These are phyloP conservation scores for Picochlorum sp. DNA, from an alignment of 139 green algal species.

Conservation along the genomic window DNA sequence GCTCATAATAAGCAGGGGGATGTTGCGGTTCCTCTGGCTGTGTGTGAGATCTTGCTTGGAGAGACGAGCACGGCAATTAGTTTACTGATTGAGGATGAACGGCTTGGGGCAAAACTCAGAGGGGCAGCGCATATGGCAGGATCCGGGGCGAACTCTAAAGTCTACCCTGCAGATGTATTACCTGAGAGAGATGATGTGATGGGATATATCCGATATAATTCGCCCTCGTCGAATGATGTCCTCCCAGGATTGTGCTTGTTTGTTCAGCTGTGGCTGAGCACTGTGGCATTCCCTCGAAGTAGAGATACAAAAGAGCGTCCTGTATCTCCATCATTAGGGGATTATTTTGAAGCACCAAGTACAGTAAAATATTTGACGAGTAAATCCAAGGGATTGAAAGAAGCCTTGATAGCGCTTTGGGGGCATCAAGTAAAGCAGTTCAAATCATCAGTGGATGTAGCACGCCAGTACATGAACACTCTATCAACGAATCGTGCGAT, in stretches of 20 bases:
- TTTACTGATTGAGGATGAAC: constrained; percentile 22
- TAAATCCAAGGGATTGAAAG: background rate
- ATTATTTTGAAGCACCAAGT: constrained; percentile 45
- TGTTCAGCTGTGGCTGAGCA: constrained; percentile 23
- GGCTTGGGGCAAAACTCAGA: background rate
- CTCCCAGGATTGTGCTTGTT: constrained; percentile 50
- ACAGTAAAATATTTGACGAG: background rate
- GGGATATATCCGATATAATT: constrained; percentile 30
- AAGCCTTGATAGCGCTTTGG: background rate
- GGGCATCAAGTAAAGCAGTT: too few relatives aligned
- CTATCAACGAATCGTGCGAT: background rate
- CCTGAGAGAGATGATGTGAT: constrained; percentile 19
- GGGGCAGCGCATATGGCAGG: background rate
- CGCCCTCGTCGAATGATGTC: constrained; percentile 31
- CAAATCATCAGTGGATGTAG: too few relatives aligned
- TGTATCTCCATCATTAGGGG: constrained; percentile 19
- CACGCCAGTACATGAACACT: background rate
- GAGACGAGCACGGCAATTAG: constrained; percentile 16
- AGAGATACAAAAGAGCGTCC: constrained; percentile 23
- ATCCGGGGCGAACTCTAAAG: background rate
- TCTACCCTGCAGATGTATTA: background rate
- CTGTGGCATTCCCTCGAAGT: constrained; percentile 38
- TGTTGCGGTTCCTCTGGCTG: constrained; percentile 19
- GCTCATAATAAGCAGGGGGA: constrained; percentile 4
- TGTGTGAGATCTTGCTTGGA: constrained; percentile 30